phyloP scores from a whole-genome alignment of 2,329 filamentous ascomycete genomes.

The Clarireedia monteithiana region DNA sequence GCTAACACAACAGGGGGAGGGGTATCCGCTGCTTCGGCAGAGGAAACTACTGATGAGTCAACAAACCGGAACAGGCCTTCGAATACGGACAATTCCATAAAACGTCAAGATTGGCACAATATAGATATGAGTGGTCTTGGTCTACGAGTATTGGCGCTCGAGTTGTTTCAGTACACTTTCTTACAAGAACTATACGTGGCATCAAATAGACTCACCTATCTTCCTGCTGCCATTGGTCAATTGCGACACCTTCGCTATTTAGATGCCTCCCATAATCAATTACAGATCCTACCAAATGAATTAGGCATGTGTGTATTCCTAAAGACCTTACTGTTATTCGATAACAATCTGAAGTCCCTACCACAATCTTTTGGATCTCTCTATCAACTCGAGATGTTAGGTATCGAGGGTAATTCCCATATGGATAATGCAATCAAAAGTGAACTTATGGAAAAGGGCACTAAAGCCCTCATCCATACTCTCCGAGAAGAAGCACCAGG shows the following conservation, averaged over 20 bases:
- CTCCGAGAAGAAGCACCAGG: constrained; percentile 79
- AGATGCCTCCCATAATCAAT: constrained; percentile 82
- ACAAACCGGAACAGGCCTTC: constrained; percentile 49
- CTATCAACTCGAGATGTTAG: constrained; percentile 80
- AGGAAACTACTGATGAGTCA: constrained; percentile 45
- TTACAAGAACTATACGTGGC: constrained; percentile 88
- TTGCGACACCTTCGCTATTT: constrained; percentile 75
- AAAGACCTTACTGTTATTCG: constrained; percentile 77
- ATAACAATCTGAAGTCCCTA: constrained; percentile 77
- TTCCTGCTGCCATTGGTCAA: constrained; percentile 77
- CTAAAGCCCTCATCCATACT: constrained; percentile 72
- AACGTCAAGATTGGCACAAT: constrained; percentile 81
- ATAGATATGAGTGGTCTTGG: constrained; percentile 96
- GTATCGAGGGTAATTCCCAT: constrained; percentile 88
- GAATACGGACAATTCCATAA: constrained; percentile 57
- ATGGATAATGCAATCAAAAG: constrained; percentile 69
- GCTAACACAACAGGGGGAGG: constrained; percentile 37
- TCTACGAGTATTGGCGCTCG: constrained; percentile 68
- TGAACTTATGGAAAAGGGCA: constrained; percentile 80
- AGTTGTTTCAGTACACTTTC: constrained; percentile 83
- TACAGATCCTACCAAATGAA: constrained; percentile 76
- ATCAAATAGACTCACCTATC: constrained; percentile 75
- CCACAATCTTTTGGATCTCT: constrained; percentile 85
- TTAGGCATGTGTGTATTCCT: constrained; percentile 95
- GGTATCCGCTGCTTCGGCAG: constrained; percentile 15